Evolutionary conservation across 352 stramenopile genomes (phyloP).

Genomic region (Hyaloperonospora arabidopsidis): DNA sequence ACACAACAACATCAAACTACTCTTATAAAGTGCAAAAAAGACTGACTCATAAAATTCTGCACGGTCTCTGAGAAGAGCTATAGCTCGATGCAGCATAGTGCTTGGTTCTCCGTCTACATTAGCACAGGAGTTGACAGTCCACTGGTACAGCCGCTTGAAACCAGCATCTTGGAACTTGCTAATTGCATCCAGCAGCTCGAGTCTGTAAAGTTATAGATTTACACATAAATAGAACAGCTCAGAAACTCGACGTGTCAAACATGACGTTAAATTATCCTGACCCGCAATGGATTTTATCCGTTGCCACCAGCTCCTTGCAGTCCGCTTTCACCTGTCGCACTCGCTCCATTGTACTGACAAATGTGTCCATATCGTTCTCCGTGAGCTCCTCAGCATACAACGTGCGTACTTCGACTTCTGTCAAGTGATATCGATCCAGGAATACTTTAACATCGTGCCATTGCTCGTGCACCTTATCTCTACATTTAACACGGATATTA

Average conservation of each 20-base stretch:
- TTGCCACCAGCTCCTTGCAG: slow-evolving; percentile 49
- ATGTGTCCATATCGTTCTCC: slow-evolving; percentile 46
- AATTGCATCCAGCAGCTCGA: slow-evolving; percentile 84
- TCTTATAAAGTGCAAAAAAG: background rate
- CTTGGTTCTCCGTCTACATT: slow-evolving; percentile 61
- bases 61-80: slow-evolving; percentile 53
- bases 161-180: slow-evolving; percentile 77
- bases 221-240: background rate
- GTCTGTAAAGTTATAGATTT: slow-evolving; percentile 17
- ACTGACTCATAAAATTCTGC: slow-evolving; percentile 72
- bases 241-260: background rate
- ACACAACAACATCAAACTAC: background rate
- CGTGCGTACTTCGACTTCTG: slow-evolving; percentile 49
- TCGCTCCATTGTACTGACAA: slow-evolving; percentile 64
- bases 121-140: slow-evolving; percentile 74
- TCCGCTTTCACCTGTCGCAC: slow-evolving; percentile 65
- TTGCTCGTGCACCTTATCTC: slow-evolving; percentile 38
- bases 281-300: slow-evolving; percentile 39
- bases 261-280: slow-evolving; percentile 11
- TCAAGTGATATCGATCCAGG: slow-evolving; percentile 62
- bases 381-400: slow-evolving; percentile 34
- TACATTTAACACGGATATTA: slow-evolving; percentile 15
- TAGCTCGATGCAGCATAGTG: slow-evolving; percentile 55
- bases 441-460: slow-evolving; percentile 52
- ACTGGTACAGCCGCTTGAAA: slow-evolving; percentile 83